Evolutionary conservation across 176 grass and related monocot genomes (phyloP).

Genomic region (sorghum (Sorghum bicolor)): DNA sequence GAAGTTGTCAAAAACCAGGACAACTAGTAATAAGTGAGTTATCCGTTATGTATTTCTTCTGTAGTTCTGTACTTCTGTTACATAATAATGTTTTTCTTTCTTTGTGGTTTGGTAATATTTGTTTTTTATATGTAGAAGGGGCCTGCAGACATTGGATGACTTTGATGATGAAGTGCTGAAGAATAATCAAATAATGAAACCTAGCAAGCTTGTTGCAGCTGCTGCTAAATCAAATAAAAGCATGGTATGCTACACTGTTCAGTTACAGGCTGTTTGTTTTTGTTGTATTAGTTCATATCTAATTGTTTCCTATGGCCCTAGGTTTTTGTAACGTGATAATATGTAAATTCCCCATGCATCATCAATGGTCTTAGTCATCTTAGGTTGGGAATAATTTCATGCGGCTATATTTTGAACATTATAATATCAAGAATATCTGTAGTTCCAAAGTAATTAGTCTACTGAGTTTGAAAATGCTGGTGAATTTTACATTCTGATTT

Average conservation of each 20-base stretch:
- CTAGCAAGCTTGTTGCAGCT: slow-evolving; percentile 42
- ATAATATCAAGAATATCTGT: background rate
- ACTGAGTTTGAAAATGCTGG: background rate
- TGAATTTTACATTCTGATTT: background rate
- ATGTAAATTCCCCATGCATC: background rate
- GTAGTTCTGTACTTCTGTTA: background rate
- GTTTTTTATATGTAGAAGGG: slow-evolving; percentile 39
- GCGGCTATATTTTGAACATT: background rate
- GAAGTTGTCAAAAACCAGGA: slow-evolving; percentile 40
- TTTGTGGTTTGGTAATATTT: slow-evolving; percentile 31
- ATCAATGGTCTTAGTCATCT: background rate
- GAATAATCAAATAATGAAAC: slow-evolving; percentile 39
- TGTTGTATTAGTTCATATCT: slow-evolving; percentile 12
- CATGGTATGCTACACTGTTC: slow-evolving; percentile 54
- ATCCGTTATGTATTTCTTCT: background rate
- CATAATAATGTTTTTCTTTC: background rate
- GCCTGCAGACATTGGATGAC: slow-evolving; percentile 50
- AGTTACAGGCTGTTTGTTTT: slow-evolving; percentile 15
- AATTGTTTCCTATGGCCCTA: background rate
- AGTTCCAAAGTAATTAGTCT: background rate
- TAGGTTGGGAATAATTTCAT: background rate
- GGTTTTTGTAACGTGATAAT: background rate
- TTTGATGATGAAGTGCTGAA: slow-evolving; percentile 85
- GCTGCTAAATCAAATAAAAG: slow-evolving; percentile 55
- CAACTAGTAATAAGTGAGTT: slow-evolving; percentile 53